These are phyloP conservation scores for Metschnikowia similis DNA, from an alignment of 805 yeast species.

Conservation along the genomic window DNA sequence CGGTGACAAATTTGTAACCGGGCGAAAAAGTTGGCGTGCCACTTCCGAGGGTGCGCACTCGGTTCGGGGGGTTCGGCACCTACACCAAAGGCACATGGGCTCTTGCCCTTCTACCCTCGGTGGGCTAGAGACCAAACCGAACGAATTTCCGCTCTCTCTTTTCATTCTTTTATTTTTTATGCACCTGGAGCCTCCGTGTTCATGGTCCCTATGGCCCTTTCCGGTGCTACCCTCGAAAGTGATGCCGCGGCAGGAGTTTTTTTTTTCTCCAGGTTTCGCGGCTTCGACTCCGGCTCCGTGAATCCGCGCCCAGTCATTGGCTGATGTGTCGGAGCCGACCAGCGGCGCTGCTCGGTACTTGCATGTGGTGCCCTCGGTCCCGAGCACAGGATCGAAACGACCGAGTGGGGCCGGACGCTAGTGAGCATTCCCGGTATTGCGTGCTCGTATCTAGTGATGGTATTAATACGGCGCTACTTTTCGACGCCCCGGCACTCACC, in stretches of 20 bases:
- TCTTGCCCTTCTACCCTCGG: too few species aligned
- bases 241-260: background rate
- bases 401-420: background rate
- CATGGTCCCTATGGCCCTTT: background rate
- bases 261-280: constrained; percentile 20
- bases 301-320: constrained; percentile 18
- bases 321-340: constrained; percentile 21
- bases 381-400: background rate
- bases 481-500: too few species aligned
- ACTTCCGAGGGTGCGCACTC: constrained; percentile 13
- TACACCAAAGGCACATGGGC: background rate
- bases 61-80: background rate
- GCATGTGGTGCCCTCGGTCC: constrained; percentile 2
- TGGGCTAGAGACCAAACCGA: too few species aligned
- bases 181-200: too few species aligned
- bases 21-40: background rate
- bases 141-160: too few species aligned
- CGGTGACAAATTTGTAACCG: constrained; percentile 20
- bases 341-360: constrained; percentile 4
- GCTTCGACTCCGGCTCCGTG: constrained; percentile 20
- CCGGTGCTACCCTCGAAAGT: background rate
- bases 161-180: background rate
- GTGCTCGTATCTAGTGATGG: too few species aligned
- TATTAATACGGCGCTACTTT: too few species aligned
- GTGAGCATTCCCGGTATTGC: too few species aligned